phyloP scores from a whole-genome alignment of 768 basidiomycete species.

The Gelatoporia subvermispora region DNA sequence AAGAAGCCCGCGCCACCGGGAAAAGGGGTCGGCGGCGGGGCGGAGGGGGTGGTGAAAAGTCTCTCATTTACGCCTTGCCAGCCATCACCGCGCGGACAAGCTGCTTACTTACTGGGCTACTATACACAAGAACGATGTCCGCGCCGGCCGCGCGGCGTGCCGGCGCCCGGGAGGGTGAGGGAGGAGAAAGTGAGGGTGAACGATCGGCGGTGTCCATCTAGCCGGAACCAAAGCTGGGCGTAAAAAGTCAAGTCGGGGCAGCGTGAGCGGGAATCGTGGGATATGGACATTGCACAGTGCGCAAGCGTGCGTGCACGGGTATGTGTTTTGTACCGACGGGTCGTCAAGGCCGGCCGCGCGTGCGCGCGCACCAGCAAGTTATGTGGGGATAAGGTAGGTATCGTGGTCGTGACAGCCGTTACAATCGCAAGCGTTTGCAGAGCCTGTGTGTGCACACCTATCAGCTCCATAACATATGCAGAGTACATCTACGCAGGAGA shows the following conservation, averaged over 20 bases:
- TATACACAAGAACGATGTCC: background rate
- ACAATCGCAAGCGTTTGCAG: slow-evolving; percentile 9
- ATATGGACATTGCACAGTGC: slow-evolving; percentile 10
- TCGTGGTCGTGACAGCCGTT: slow-evolving; percentile 15
- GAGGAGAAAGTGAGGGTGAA: slow-evolving; percentile 4
- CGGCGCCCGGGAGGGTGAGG: background rate
- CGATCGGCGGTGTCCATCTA: slow-evolving; percentile 18
- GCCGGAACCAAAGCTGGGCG: slow-evolving; percentile 18
- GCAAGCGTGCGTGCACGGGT: slow-evolving; percentile 1
- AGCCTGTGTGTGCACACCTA: slow-evolving; percentile 2
- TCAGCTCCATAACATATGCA: background rate
- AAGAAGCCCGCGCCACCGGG: background rate
- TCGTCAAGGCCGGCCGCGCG: background rate
- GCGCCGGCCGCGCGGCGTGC: background rate
- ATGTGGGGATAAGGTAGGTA: background rate
- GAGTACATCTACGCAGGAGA: background rate
- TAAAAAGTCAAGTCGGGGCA: too few species aligned
- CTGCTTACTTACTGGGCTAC: background rate
- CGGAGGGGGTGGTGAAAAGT: background rate
- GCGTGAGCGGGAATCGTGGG: background rate
- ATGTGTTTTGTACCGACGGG: background rate
- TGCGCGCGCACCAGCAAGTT: background rate
- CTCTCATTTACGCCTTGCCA: too few species aligned
- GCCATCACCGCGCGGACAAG: too few species aligned
- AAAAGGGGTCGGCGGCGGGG: background rate